Evolutionary conservation across 1,284 basidiomycete genomes (phyloP).

Genomic region (Pterula multifida): DNA sequence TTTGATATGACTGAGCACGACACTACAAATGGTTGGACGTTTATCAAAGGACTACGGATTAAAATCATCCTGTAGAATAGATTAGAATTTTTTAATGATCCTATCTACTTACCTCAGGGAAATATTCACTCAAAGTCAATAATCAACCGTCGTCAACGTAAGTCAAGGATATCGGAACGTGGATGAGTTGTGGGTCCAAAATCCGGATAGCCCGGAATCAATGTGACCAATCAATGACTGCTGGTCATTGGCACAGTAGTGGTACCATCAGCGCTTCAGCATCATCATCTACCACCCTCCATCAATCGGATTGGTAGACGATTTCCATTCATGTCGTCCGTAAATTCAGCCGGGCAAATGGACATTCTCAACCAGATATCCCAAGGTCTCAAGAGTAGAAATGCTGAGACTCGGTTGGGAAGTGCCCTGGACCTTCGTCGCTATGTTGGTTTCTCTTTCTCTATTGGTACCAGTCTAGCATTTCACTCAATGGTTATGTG

Average conservation of each 20-base stretch:
- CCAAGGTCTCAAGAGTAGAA: constrained; percentile 48
- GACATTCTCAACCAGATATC: constrained; percentile 59
- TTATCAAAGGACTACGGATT: background rate
- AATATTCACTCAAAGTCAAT: too few relatives aligned
- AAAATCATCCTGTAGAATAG: background rate
- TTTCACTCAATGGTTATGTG: constrained; percentile 5
- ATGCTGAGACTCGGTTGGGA: constrained; percentile 46
- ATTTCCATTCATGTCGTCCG: constrained; percentile 38
- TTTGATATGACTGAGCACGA: too few relatives aligned
- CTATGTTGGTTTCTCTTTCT: constrained; percentile 40
- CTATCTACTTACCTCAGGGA: background rate
- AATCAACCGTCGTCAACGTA: background rate
- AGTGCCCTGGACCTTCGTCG: constrained; percentile 57
- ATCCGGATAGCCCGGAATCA: background rate
- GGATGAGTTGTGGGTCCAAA: background rate
- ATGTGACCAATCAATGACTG: too few relatives aligned
- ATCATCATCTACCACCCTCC: background rate
- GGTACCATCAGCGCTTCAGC: too few relatives aligned
- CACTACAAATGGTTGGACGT: too few relatives aligned
- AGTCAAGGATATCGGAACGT: background rate
- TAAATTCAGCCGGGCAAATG: constrained; percentile 36
- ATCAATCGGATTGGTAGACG: background rate
- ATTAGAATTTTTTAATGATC: background rate
- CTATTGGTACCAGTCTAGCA: too few relatives aligned
- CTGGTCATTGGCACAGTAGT: too few relatives aligned